Conservation (phyloP, 208 protist species). For the Trypanosoma melophagium region DNA sequence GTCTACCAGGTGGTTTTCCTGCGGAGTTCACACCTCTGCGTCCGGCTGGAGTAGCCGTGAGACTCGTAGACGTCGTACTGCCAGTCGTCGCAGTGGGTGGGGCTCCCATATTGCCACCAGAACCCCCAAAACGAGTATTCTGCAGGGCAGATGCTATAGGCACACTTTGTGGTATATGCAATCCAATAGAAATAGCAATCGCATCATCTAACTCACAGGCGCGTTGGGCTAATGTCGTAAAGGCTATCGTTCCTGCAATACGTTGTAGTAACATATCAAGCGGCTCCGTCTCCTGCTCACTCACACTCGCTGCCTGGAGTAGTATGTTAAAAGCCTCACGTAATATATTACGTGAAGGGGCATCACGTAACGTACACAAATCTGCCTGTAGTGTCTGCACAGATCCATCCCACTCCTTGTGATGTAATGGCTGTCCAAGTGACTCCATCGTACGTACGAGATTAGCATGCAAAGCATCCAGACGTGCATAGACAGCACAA, state of each 20-base stretch:
- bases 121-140: neutral
- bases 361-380: slow-evolving; percentile 58
- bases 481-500: slow-evolving; percentile 55
- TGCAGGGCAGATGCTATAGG: neutral
- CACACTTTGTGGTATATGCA: neutral
- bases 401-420: slow-evolving; percentile 55
- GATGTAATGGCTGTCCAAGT: slow-evolving; percentile 26
- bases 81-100: too few species aligned
- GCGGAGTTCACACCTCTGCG: neutral
- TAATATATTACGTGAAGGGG: slow-evolving; percentile 40
- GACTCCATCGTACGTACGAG: slow-evolving; percentile 32
- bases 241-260: slow-evolving; percentile 41
- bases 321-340: slow-evolving; percentile 58
- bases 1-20: neutral
- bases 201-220: slow-evolving; percentile 13
- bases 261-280: slow-evolving; percentile 49
- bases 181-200: neutral
- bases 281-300: slow-evolving; percentile 31
- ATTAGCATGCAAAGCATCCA: slow-evolving; percentile 48
- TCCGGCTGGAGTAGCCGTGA: neutral
- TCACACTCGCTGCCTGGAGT: slow-evolving; percentile 59
- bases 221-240: slow-evolving; percentile 21
- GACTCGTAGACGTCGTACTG: too few species aligned
- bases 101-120: neutral
- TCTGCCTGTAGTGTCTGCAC: slow-evolving; percentile 40